Evolutionary conservation across 306 rosid genomes (phyloP), one percentile per base, ranked within the genome.

Genomic region (Vicia faba): DNA sequence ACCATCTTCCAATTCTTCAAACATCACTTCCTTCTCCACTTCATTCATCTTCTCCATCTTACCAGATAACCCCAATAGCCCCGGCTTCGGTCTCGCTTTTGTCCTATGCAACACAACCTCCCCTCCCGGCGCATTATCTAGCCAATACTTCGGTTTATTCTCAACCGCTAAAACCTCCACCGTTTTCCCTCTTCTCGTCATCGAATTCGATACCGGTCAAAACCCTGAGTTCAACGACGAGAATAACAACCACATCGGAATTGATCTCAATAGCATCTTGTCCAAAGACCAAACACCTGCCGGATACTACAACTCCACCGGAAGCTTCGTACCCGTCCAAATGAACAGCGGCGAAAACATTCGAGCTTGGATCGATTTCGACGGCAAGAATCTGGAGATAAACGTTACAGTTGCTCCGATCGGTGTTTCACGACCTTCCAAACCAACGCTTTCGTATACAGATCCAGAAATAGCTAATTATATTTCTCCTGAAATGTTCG

Each of bases 61-160:
- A 35, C 91, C 95, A 0, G 51, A 83, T 5, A 82, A 78, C 59
- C 45, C 85, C 2, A 64, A 89, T 0, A 89, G 89, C 46, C 96
- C 98, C 0, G 96, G 96, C 1, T 89, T 89, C 61, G 98, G 96
- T 11, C 84, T 92, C 67, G 84, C 93, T 81, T 92, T 92, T 51
- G 73, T 86, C 2, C 88, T 92, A 23, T 78, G 91, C 40, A 80
- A 86, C 76, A 69, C 79, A 18, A 86, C 89, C n/a, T 80, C 89
- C 8, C 96, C 89, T 43, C 89, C 91, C 25, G 81, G 70, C 6
- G 93, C 92, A 0, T 36, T 92, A 50, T 87, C 96, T 8, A 74
- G 96, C 69, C 98, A 92, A 68, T 89, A 86, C 79, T 92, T 89
- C 11, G 98, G 98, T 0, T 82, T 92, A 50, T 92, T 92, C 88